Conservation (phyloP, 345 rosid genomes). For the Gossypium ekmanianum region DNA sequence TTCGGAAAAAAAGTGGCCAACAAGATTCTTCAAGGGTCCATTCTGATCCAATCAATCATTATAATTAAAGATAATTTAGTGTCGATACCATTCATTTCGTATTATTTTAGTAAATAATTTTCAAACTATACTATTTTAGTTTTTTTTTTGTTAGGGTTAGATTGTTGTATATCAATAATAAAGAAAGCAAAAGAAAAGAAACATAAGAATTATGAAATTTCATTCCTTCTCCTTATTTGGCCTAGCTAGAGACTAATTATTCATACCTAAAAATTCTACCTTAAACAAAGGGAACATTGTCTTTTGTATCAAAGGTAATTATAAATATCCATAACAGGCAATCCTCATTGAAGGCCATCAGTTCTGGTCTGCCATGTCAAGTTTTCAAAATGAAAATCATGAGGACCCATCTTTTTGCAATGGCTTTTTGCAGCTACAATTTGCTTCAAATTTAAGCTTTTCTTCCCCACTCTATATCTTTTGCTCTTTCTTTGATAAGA, state of each 20-base stretch:
- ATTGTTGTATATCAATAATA: neutral
- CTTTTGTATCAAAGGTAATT: neutral
- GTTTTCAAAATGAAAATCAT: neutral
- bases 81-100: too few species aligned
- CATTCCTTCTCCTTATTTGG: neutral
- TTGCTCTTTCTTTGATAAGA: neutral
- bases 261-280: neutral
- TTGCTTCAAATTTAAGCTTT: slow-evolving; percentile 3
- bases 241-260: neutral
- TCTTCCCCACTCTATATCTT: neutral
- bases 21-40: too few species aligned
- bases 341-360: neutral
- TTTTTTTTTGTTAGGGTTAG: too few species aligned
- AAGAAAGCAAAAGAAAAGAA: neutral
- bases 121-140: too few species aligned
- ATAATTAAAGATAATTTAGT: too few species aligned
- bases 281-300: neutral
- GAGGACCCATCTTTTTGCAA: neutral
- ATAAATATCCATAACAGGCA: neutral
- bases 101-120: too few species aligned
- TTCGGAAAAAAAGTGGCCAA: too few species aligned
- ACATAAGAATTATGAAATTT: neutral
- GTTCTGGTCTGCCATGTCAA: neutral
- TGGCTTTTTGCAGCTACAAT: neutral
- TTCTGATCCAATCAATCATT: too few species aligned